Evolutionary conservation across 1,139 yeast genomes (phyloP).

Genomic region (Scheffersomyces cryptocercus): DNA sequence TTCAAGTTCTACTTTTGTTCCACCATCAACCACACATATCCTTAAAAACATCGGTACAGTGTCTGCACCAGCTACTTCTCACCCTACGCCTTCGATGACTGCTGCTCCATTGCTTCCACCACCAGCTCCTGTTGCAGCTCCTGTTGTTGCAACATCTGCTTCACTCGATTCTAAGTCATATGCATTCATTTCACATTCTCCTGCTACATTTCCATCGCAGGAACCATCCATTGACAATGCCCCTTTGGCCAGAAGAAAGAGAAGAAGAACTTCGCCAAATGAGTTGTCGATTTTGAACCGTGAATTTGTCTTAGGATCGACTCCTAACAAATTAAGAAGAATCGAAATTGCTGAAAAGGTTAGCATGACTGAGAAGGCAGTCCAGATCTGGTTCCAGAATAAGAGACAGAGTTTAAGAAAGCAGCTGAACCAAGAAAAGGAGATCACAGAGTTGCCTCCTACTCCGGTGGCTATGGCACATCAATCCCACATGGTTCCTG

Average conservation of each 20-base stretch:
- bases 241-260: slow-evolving; percentile 85
- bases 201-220: slow-evolving; percentile 77
- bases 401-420: slow-evolving; percentile 82
- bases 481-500: slow-evolving; percentile 5
- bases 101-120: slow-evolving; percentile 1
- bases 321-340: slow-evolving; percentile 79
- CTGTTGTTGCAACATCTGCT: slow-evolving; percentile 4
- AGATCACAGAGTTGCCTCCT: slow-evolving; percentile 47
- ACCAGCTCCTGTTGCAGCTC: slow-evolving; percentile 2
- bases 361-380: slow-evolving; percentile 94
- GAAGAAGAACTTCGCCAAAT: slow-evolving; percentile 91
- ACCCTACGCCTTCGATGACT: slow-evolving; percentile 1
- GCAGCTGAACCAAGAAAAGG: slow-evolving; percentile 41
- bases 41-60: slow-evolving; percentile 2
- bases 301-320: slow-evolving; percentile 74
- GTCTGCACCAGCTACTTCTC: slow-evolving; percentile 1
- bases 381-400: slow-evolving; percentile 98
- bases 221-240: slow-evolving; percentile 89
- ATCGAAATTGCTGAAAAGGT: slow-evolving; percentile 75
- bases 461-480: slow-evolving; percentile 23
- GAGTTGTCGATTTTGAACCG: slow-evolving; percentile 78
- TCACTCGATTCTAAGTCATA: slow-evolving; percentile 45
- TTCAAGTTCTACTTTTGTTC: neutral
- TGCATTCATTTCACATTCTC: slow-evolving; percentile 92
- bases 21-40: neutral